A percentile compares a stretch with the other conserved stretches of the same genome.
Conservation (phyloP, 257 asterid species). For the Nicotiana benthamiana region DNA sequence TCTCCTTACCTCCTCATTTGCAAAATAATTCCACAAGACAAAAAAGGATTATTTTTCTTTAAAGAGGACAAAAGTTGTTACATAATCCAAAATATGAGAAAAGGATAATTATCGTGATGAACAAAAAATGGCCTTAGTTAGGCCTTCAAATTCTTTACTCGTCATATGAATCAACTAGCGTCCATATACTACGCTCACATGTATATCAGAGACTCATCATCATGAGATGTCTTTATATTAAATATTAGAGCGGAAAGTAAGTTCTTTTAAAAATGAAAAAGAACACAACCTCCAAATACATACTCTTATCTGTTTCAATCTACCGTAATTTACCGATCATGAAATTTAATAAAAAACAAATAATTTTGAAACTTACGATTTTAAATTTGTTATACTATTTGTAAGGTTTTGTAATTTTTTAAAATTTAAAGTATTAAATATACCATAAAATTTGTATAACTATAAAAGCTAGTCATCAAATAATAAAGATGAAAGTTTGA, state of each 20-base stretch:
- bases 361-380: too few species aligned
- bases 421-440: too few species aligned
- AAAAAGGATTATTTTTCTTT: background rate
- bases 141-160: conserved; percentile 19
- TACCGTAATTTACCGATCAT: too few species aligned
- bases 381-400: too few species aligned
- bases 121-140: conserved; percentile 14
- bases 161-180: conserved; percentile 33
- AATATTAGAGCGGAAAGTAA: background rate
- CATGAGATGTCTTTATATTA: background rate
- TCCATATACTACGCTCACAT: background rate
- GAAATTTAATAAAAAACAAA: too few species aligned
- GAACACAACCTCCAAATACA: background rate
- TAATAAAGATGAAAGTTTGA: too few species aligned
- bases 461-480: too few species aligned
- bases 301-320: background rate
- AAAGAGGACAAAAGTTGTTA: background rate
- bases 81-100: conserved; percentile 24
- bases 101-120: conserved; percentile 14
- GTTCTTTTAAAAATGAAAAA: background rate
- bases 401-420: too few species aligned
- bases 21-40: background rate
- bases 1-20: background rate
- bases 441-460: too few species aligned
- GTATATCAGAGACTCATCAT: background rate